These are phyloP conservation scores for Begonia loranthoides DNA, from an alignment of 306 rosid species.

Conservation along the genomic window DNA sequence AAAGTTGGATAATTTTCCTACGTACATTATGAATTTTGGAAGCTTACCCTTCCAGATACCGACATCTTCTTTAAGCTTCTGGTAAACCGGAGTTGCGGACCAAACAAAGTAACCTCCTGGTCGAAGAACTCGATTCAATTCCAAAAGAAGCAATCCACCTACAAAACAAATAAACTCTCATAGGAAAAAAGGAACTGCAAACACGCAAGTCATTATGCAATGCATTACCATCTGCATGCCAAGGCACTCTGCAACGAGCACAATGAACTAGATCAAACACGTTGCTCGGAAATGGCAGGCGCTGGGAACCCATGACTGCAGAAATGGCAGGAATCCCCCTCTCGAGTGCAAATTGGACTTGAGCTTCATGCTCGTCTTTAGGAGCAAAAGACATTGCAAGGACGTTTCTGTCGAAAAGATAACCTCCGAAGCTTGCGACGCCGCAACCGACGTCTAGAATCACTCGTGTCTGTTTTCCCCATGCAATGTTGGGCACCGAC, in stretches of 20 bases:
- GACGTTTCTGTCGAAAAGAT: slow-evolving; percentile 63
- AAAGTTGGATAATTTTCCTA: too few species aligned
- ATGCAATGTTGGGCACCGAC: slow-evolving; percentile 56
- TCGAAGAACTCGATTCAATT: slow-evolving; percentile 71
- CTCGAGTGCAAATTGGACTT: slow-evolving; percentile 82
- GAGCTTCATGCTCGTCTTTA: slow-evolving; percentile 87
- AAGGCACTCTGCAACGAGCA: slow-evolving; percentile 95
- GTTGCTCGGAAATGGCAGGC: slow-evolving; percentile 61
- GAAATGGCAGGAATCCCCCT: slow-evolving; percentile 80
- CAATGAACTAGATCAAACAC: slow-evolving; percentile 83
- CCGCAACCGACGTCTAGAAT: slow-evolving; percentile 83
- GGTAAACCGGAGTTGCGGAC: slow-evolving; percentile 94
- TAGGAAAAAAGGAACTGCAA: not conserved
- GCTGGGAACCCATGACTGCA: slow-evolving; percentile 70
- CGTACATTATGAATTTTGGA: too few species aligned
- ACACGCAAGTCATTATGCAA: not conserved
- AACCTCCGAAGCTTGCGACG: slow-evolving; percentile 89
- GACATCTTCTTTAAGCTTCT: slow-evolving; percentile 50
- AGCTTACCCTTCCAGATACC: slow-evolving; percentile 62
- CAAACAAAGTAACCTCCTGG: slow-evolving; percentile 92
- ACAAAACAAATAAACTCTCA: slow-evolving; percentile 11
- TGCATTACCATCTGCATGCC: slow-evolving; percentile 72
- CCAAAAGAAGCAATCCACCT: slow-evolving; percentile 81
- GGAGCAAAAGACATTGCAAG: slow-evolving; percentile 85
- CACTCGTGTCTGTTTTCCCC: slow-evolving; percentile 89